Evolutionary conservation across 2,329 filamentous ascomycete genomes (phyloP).

Genomic region (Dactylellina parvicollis): DNA sequence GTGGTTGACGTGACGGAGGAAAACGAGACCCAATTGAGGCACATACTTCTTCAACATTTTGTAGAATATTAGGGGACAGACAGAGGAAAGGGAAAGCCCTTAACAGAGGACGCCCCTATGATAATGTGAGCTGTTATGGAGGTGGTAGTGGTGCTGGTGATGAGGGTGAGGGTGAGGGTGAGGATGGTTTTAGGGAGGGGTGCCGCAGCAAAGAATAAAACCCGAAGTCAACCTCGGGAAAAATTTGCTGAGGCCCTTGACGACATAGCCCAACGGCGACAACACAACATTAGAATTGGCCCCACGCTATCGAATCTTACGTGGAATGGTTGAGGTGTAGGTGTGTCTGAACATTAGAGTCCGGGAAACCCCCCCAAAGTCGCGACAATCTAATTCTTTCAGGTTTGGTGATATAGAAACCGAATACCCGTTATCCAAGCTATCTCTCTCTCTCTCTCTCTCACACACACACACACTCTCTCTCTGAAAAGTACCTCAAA

Average conservation of each 20-base stretch:
- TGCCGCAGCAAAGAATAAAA: conserved; percentile 35
- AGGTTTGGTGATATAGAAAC: background rate
- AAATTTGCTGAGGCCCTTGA: conserved; percentile 61
- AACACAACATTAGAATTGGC: conserved; percentile 24
- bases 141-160: conserved; percentile 50
- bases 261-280: conserved; percentile 36
- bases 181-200: conserved; percentile 57
- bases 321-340: no score
- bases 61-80: conserved; percentile 61
- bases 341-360: background rate
- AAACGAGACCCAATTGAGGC: conserved; percentile 8
- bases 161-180: conserved; percentile 57
- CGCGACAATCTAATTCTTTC: background rate
- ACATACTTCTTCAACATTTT: conserved; percentile 73
- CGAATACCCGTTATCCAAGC: no score
- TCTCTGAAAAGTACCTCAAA: no score
- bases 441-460: no score
- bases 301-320: no score
- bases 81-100: conserved; percentile 61
- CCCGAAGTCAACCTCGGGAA: conserved; percentile 58
- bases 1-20: conserved; percentile 15
- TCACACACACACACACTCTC: no score
- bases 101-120: conserved; percentile 58
- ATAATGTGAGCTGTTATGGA: conserved; percentile 59
- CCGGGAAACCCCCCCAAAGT: background rate